Evolutionary conservation across 208 protist species (phyloP), one percentile per base, ranked within the genome.

Genomic region (Zelonia costaricensis): DNA sequence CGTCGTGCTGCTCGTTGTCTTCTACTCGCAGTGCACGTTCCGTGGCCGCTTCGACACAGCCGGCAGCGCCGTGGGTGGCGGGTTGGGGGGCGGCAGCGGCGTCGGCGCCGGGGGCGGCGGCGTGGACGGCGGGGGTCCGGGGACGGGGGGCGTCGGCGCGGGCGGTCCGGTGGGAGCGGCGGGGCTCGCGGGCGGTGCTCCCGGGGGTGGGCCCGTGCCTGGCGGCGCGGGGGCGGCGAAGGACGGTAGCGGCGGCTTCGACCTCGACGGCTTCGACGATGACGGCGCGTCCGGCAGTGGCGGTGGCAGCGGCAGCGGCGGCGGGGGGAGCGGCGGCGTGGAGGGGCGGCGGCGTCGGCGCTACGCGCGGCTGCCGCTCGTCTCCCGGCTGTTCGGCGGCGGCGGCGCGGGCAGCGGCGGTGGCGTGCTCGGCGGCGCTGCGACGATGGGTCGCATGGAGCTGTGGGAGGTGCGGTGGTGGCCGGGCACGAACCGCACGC

Each of bases 11-110:
- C 23, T 57, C 0, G 1, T 67, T 3, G 20, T 74, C 28, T 66
- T 67, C 59, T 74, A 62, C 45, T 56, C 16, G 12, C 35, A 48
- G 52, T 65, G 49, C 52, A 66, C 59, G 22, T 49, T 67, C 16
- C 44, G 48, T 22, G 40, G 38, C 6, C 38, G 25, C 2, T 49
- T 48, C 55, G 52, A 44, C 23, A 10, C 10, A 2, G 23, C 28
- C 13, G 23, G 20, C 20, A 18, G 13, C 35, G 23, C 36, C 22
- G 4, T 20, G 9, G 23, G 31, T 18, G 51, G 42, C 18, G 35
- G 35, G 1, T 18, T 25, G 10, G 15, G 9, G 9, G 36, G 36
- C 10, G 27, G 42, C 30, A 31, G 36, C 9, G n/a, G 30, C 15
- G 15, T 20, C 10, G 31, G 20, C 35, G 35, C 9, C 5, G 42